Evolutionary conservation across 768 basidiomycete genomes (phyloP).

Genomic region (Suillus decipiens): DNA sequence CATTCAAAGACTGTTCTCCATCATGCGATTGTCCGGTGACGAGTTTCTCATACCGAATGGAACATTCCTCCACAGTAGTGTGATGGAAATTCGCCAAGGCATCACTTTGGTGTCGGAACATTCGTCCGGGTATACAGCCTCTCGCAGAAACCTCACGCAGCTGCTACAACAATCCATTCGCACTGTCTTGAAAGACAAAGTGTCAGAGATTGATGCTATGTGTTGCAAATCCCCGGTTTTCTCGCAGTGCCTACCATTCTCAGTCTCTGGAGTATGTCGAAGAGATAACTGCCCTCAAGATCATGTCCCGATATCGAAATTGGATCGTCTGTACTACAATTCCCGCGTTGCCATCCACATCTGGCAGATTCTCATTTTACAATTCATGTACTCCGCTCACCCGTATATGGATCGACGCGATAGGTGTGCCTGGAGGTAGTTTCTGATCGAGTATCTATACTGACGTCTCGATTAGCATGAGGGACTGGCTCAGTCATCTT

Average conservation of each 20-base stretch:
- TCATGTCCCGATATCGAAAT: constrained; percentile 33
- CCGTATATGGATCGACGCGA: constrained; percentile 7
- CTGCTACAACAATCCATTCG: constrained; percentile 29
- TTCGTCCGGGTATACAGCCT: constrained; percentile 10
- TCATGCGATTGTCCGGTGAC: constrained; percentile 31
- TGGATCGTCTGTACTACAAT: constrained; percentile 40
- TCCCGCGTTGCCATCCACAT: constrained; percentile 45
- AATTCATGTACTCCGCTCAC: constrained; percentile 27
- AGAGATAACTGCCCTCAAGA: constrained; percentile 35
- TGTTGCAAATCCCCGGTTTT: constrained; percentile 36
- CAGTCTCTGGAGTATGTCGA: constrained; percentile 35
- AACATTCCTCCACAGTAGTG: constrained; percentile 2
- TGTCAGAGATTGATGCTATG: constrained; percentile 35
- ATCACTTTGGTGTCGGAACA: not conserved
- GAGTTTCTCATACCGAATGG: constrained; percentile 2
- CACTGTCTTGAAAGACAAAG: constrained; percentile 26
- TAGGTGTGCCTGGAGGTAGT: constrained; percentile 8
- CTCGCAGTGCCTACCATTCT: constrained; percentile 40
- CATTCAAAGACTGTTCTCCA: constrained; percentile 38
- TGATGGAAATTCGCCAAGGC: not conserved
- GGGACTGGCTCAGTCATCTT: constrained; percentile 45
- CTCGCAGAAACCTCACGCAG: constrained; percentile 22
- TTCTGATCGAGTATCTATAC: not conserved
- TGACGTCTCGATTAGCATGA: not conserved
- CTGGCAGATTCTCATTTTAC: constrained; percentile 50